Percentiles rank a stretch among this genome's conserved stretches.
phyloP scores from a whole-genome alignment of 1,139 yeast species.

The Komagataea norvegica region DNA sequence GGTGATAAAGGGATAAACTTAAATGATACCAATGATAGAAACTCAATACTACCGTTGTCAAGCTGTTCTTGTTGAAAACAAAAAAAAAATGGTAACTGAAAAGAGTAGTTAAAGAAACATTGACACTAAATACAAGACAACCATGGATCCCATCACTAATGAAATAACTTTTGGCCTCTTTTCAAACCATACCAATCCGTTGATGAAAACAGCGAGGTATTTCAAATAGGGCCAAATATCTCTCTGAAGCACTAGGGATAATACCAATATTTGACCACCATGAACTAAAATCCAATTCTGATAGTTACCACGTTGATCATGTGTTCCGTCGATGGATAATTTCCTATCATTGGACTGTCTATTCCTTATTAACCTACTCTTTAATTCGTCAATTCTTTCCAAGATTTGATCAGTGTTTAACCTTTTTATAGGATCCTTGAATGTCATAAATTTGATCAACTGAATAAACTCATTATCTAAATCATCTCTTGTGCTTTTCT shows the following conservation, averaged over 20 bases:
- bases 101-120: no score
- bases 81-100: no score
- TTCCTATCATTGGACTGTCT: not conserved
- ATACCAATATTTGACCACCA: not conserved
- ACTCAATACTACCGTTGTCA: not conserved
- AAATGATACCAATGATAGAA: slow-evolving; percentile 7
- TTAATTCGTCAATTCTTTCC: slow-evolving; percentile 25
- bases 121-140: not conserved
- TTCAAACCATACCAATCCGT: slow-evolving; percentile 1
- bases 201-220: slow-evolving; percentile 2
- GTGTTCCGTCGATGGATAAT: slow-evolving; percentile 5
- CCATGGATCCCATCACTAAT: not conserved
- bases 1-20: slow-evolving; percentile 8
- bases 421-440: slow-evolving; percentile 35
- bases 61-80: slow-evolving; percentile 6
- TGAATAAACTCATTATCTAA: slow-evolving; percentile 37
- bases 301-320: not conserved
- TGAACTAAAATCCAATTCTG: not conserved
- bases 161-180: not conserved
- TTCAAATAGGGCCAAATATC: not conserved
- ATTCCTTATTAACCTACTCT: not conserved
- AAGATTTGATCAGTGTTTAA: slow-evolving; percentile 42
- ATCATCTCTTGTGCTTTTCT: slow-evolving; percentile 28
- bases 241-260: not conserved
- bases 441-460: slow-evolving; percentile 35